Base-by-base conservation (phyloP, 192 early-diverging fungal species). In the Radiomyces spectabilis region DNA sequence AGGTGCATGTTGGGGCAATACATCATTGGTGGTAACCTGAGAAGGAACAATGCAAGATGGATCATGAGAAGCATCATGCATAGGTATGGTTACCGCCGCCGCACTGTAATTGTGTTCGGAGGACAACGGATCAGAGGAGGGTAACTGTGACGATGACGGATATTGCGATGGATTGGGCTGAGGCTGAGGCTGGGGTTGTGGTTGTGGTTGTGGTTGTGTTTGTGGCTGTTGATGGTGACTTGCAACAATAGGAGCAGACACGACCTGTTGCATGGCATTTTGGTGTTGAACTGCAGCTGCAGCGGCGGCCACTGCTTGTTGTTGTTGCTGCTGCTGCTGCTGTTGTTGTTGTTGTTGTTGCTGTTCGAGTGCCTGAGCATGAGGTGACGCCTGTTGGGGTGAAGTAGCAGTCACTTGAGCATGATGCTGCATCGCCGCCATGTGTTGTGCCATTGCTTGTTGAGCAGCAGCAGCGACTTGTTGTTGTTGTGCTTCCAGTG, bases 141-240 rank as follows among this genome's bases (percentile, higher is more conserved):
- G 33, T 35, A 35, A 35, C 13, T 13, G 13, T 13, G 6, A 35
- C 6, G 33, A 35, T 35, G 33, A 35, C 6, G 18, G 26, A 29
- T 49, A 27, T 32, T 31, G 24, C 18, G 24, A 31, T 15, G 30
- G 48, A 19, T 19, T 10, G 6, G 24, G 34, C 34, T 38, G 31
- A 34, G 53, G n/a, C 25, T 55, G 41, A 0, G 41, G 25, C 9
- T 24, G 52, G 25, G 30, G 51, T 40, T 55, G 53, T 21, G 42
- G 53, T 37, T 39, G 21, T 26, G 40, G 52, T 29, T 47, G 55
- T 13, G 37, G 43, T 27, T 58, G 46, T 9, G 42, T 27, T 53
- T 39, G 38, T 30, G 35, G 34, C 13, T 37, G 34, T 1, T 53
- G 52, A n/a, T 39, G 34, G 24, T 53, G 35, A 24, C 31, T 37